Conservation (phyloP, 345 rosid genomes). For the Angophora floribunda region DNA sequence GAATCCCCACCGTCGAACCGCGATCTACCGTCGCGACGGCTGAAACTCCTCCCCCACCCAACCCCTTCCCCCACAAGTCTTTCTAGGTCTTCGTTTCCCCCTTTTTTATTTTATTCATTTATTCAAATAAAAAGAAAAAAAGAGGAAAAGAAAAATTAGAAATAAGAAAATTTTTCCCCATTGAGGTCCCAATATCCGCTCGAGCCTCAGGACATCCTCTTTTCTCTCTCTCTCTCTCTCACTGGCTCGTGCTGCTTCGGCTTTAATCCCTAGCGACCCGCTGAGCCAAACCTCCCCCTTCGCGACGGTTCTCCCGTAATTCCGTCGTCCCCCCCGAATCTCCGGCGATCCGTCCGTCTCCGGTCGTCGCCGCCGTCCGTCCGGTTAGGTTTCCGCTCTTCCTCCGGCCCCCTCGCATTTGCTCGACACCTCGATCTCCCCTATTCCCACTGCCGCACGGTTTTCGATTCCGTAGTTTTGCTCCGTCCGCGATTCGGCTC, state of each 20-base stretch:
- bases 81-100: background rate
- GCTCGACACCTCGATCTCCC: background rate
- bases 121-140: background rate
- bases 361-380: background rate
- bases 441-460: background rate
- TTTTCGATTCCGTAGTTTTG: background rate
- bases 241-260: background rate
- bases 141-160: background rate
- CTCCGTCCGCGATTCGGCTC: background rate
- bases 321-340: background rate
- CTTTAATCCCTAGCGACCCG: background rate
- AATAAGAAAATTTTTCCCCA: background rate
- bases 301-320: conserved; percentile 7
- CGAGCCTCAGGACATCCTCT: background rate
- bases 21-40: background rate
- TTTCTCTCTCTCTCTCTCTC: conserved; percentile 2
- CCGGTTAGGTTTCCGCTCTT: background rate
- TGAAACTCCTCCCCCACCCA: background rate
- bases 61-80: background rate
- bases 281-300: background rate
- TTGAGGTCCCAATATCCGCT: background rate
- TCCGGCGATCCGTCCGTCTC: conserved; percentile 9
- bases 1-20: background rate
- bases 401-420: background rate
- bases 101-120: background rate